Evolutionary conservation across 352 stramenopile genomes (phyloP).

Genomic region (Phytophthora podocarpi): DNA sequence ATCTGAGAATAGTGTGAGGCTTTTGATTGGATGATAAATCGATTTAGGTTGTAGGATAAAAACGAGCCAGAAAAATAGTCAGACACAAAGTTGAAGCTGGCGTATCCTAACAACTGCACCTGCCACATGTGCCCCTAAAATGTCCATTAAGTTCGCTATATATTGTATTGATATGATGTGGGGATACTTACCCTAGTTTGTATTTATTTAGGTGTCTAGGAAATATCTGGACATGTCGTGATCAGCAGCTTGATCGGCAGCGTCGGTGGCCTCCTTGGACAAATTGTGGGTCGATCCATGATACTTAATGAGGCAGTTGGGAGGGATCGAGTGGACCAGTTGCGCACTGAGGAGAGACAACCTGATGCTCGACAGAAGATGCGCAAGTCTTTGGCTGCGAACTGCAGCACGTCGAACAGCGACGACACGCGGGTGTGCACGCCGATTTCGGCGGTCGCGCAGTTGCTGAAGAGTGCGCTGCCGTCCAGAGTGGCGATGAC

Average conservation of each 20-base stretch:
- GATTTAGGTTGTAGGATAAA: not conserved
- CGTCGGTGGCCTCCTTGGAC: slow-evolving; percentile 16
- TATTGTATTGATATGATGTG: no score
- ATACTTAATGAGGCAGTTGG: slow-evolving; percentile 32
- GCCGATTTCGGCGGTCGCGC: slow-evolving; percentile 31
- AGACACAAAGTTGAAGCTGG: no score
- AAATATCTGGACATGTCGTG: slow-evolving; percentile 27
- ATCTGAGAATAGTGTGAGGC: slow-evolving; percentile 13
- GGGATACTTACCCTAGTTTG: no score
- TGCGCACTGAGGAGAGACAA: slow-evolving; percentile 18
- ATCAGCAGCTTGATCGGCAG: not conserved
- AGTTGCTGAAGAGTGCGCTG: slow-evolving; percentile 48
- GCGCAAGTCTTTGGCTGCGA: slow-evolving; percentile 31
- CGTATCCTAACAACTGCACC: no score
- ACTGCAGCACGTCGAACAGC: slow-evolving; percentile 48
- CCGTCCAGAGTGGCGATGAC: slow-evolving; percentile 44
- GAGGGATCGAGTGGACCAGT: slow-evolving; percentile 18
- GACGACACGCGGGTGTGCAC: slow-evolving; percentile 44
- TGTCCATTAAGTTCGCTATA: no score
- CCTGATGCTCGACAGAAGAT: slow-evolving; percentile 20
- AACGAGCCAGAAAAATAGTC: slow-evolving; percentile 20
- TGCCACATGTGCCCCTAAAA: no score
- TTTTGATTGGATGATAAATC: slow-evolving; percentile 3
- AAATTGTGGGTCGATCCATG: slow-evolving; percentile 29
- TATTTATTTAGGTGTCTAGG: slow-evolving; percentile 20